These are phyloP conservation scores for Aspergillus asperescens DNA, from an alignment of 495 filamentous ascomycete genomes.

Conservation along the genomic window DNA sequence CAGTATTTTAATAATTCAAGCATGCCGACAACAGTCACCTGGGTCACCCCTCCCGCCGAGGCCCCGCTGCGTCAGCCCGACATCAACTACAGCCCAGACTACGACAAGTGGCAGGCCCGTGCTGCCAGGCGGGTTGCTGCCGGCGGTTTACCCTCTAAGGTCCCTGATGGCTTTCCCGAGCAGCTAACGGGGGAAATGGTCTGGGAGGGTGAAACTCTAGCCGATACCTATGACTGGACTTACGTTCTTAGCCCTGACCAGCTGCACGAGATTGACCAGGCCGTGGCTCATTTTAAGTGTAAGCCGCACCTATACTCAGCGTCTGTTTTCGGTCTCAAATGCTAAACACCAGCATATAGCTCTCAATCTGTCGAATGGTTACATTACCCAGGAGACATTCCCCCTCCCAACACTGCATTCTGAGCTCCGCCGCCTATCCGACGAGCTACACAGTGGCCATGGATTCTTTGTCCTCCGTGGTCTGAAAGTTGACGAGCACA, in stretches of 20 bases:
- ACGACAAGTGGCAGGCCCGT: too few relatives aligned
- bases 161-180: constrained; percentile 50
- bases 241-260: constrained; percentile 43
- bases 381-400: background rate
- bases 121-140: too few relatives aligned
- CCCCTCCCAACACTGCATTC: constrained; percentile 34
- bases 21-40: too few relatives aligned
- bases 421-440: constrained; percentile 40
- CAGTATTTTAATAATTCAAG: too few relatives aligned
- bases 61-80: too few relatives aligned
- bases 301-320: background rate
- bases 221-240: constrained; percentile 47
- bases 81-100: too few relatives aligned
- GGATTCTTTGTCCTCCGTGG: constrained; percentile 57
- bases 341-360: too few relatives aligned
- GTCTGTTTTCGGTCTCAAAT: too few relatives aligned
- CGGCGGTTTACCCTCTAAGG: too few relatives aligned
- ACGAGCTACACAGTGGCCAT: constrained; percentile 45
- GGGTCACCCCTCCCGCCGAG: too few relatives aligned
- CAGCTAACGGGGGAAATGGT: constrained; percentile 46
- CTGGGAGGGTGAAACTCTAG: constrained; percentile 53
- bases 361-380: too few relatives aligned
- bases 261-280: constrained; percentile 51
- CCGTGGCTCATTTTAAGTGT: constrained; percentile 48
- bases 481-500: constrained; percentile 38